phyloP scores from a whole-genome alignment of 176 grass and related monocot species.

The bread wheat (Triticum aestivum) region DNA sequence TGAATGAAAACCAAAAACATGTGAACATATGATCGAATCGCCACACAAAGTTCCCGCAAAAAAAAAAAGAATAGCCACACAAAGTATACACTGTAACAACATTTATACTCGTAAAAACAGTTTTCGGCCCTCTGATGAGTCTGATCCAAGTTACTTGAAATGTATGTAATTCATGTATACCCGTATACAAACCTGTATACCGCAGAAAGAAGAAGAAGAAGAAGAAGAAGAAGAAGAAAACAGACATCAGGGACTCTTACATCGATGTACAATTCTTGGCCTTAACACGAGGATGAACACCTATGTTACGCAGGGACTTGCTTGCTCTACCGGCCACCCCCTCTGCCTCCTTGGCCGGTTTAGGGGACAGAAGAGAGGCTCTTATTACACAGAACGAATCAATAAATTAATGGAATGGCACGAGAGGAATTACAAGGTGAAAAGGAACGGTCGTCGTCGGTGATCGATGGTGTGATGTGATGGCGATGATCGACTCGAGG shows the following conservation, averaged over 20 bases:
- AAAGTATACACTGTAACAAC: constrained; percentile 11
- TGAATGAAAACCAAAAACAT: background rate
- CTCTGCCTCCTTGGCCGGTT: constrained; percentile 36
- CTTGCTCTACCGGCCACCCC: constrained; percentile 31
- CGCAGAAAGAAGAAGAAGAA: background rate
- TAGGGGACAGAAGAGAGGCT: constrained; percentile 25
- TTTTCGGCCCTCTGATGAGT: background rate
- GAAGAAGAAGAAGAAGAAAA: background rate
- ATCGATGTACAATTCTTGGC: constrained; percentile 56
- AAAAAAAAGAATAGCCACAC: too few species aligned
- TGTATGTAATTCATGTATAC: constrained; percentile 65
- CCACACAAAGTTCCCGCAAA: too few species aligned
- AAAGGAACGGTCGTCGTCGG: background rate
- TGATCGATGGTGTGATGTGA: constrained; percentile 8
- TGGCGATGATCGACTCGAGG: background rate
- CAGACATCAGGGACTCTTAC: constrained; percentile 44
- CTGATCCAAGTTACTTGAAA: constrained; percentile 37
- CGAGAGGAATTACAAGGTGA: constrained; percentile 41
- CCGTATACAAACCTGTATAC: constrained; percentile 62
- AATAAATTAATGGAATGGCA: constrained; percentile 69
- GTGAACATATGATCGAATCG: too few species aligned
- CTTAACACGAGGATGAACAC: constrained; percentile 38
- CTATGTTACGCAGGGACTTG: constrained; percentile 42
- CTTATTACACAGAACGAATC: constrained; percentile 60
- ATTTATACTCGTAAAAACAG: constrained; percentile 27